Conservation (phyloP, 2,329 filamentous ascomycete genomes). For the Trichoderma sp. region DNA sequence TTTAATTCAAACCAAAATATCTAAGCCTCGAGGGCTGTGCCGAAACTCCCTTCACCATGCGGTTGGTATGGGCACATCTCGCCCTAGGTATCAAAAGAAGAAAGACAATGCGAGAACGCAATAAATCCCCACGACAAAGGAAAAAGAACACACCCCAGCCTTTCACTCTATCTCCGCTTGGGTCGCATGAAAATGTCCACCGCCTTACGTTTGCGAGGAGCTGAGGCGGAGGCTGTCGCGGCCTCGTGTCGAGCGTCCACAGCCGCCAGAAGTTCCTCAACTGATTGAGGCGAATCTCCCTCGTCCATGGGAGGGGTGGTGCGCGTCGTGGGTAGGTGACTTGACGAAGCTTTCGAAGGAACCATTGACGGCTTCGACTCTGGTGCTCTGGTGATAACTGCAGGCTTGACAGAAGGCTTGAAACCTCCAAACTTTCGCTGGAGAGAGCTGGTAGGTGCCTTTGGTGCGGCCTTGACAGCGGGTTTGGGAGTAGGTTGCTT, state of each 20-base stretch:
- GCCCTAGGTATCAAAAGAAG: conserved; percentile 11
- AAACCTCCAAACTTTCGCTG: conserved; percentile 15
- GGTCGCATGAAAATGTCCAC: conserved; percentile 54
- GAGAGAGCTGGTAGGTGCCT: background rate
- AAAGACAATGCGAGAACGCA: background rate
- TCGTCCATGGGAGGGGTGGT: background rate
- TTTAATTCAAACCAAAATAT: background rate
- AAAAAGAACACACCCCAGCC: background rate
- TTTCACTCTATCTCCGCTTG: conserved; percentile 39
- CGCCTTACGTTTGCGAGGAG: conserved; percentile 45
- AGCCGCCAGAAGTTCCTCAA: background rate
- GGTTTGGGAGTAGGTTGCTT: conserved; percentile 22
- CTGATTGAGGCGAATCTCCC: background rate
- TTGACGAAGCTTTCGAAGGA: background rate
- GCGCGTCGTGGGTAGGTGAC: background rate
- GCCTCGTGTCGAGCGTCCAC: background rate
- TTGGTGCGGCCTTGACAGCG: background rate
- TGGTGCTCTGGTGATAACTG: background rate
- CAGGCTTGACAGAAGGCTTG: conserved; percentile 1
- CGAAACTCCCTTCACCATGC: conserved; percentile 16
- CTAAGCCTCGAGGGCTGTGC: background rate
- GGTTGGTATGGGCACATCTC: background rate
- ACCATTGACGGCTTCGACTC: background rate
- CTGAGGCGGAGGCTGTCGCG: background rate
- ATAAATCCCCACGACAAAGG: background rate